Base-by-base conservation (phyloP, 768 basidiomycete species). In the Hygrocybe coccinea region DNA sequence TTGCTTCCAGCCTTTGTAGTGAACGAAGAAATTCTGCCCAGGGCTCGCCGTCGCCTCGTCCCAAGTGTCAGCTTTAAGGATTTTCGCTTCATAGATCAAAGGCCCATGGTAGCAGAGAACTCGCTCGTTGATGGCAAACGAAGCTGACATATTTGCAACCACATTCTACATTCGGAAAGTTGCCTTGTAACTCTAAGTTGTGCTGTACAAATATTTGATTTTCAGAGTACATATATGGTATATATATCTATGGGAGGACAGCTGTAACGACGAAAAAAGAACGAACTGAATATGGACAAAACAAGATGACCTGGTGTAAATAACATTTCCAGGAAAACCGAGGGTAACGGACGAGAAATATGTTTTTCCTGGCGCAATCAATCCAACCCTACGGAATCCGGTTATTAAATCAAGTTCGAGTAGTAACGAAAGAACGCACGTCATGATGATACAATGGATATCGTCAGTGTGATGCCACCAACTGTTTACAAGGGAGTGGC, bases 1-100 rank as follows among this genome's bases (percentile, higher is more conserved):
- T 70, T 92, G 89, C 69, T 97, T 99, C 97, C 97, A 99, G 8
- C 97, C 97, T 71, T 97, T 97, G 79, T 99, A 99, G 70, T 99
- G 97, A 37, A 99, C 95, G 58, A 89, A 86, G 71, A 91, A 97
- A 64, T 95, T 91, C 3, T 84, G 82, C 5, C 95, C 95, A 2
- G 80, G 67, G 5, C 84, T 82, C 5, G 81, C 78, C 39, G 76
- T 84, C 15, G 76, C 70, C 62, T 87, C 85, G 56, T 85, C 83
- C 72, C 84, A 86, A 38, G 73, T 78, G 56, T 86, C 83, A 2
- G 72, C 68, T 59, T 79, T 77, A 61, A 95, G 79, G n/a, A 97
- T 77, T 71, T 97, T 95, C 10, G 95, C 95, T 71, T 95, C 93
- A 69, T 98, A 98, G 58, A 97, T 84, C 54, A 97, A 81, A 11